phyloP scores from a whole-genome alignment of 1,284 basidiomycete genomes.

The Pseudozyma sp. region DNA sequence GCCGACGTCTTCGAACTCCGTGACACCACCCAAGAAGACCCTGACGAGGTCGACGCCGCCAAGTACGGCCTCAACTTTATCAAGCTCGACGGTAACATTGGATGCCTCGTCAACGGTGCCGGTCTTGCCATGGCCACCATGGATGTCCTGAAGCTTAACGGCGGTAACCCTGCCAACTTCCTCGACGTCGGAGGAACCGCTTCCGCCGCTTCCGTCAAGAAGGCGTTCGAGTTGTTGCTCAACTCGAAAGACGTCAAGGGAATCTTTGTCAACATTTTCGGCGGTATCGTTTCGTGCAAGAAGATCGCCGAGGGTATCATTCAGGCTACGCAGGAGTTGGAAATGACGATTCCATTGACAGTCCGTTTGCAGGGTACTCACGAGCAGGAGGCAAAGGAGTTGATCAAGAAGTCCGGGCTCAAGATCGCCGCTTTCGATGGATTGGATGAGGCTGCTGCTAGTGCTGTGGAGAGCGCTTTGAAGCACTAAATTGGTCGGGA shows the following conservation, averaged over 20 bases:
- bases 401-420: constrained; percentile 79
- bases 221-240: constrained; percentile 95
- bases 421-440: constrained; percentile 71
- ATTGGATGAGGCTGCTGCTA: constrained; percentile 50
- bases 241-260: constrained; percentile 92
- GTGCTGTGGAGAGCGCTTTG: constrained; percentile 50
- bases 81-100: constrained; percentile 97
- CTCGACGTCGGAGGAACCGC: constrained; percentile 97
- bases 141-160: constrained; percentile 88
- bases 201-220: constrained; percentile 98
- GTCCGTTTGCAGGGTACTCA: constrained; percentile 97
- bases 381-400: constrained; percentile 93
- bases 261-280: constrained; percentile 89
- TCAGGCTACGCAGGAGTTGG: constrained; percentile 92
- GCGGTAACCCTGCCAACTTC: constrained; percentile 91
- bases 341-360: constrained; percentile 86
- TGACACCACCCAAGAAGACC: constrained; percentile 94
- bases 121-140: constrained; percentile 99
- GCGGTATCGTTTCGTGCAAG: constrained; percentile 97
- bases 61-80: constrained; percentile 95
- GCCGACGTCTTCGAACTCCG: constrained; percentile 88
- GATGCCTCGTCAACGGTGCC: constrained; percentile 98
- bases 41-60: constrained; percentile 86
- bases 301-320: constrained; percentile 83
- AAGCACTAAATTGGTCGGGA: constrained; percentile 42